Base-by-base conservation (phyloP, 2,329 filamentous ascomycete species). In the Botryotinia globosa region DNA sequence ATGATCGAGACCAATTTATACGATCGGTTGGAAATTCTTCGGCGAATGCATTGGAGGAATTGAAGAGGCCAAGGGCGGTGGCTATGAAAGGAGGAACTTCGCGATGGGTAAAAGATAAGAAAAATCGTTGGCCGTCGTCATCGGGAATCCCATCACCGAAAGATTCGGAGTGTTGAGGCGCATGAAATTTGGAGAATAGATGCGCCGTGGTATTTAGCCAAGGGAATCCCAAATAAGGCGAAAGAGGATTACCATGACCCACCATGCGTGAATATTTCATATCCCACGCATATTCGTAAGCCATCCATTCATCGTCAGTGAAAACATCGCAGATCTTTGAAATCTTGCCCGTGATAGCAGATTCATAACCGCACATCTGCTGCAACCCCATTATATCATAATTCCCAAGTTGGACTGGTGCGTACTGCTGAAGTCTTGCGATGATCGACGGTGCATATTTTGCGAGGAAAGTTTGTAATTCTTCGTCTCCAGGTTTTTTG, bases 51-150 rank as follows among this genome's bases (percentile, higher is more conserved):
- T 85, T 84, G 4, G 88, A 89, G 81, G 91, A 91, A 83, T 92
- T 92, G 84, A 91, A 92, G 7, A 92, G 83, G 0, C 90, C 90
- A 81, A 92, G 85, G 0, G 90, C 89, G 1, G 91, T 90, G 1
- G 89, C 82, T 1, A 91, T 88, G 73, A 88, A 89, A 1, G 90
- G 90, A 1, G 90, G 90, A 3, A 92, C 82, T 79, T 92, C 90
- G 79, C 92, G 90, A 0, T 72, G 70, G 6, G 90, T 92, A 82
- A 92, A 92, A 69, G 88, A 89, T 58, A 92, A 84, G 77, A 89
- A 90, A 12, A 92, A 83, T 72, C 91, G 88, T 77, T 92, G 85
- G 39, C 77, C 80, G 9, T 81, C 79, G 0, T 80, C 75, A 1
- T 79, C 74, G 1, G 76, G 76, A 18, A 76, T 69, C 25, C 73